Base-by-base conservation (phyloP, 805 yeast genomes). In the Starmerella apicola region DNA sequence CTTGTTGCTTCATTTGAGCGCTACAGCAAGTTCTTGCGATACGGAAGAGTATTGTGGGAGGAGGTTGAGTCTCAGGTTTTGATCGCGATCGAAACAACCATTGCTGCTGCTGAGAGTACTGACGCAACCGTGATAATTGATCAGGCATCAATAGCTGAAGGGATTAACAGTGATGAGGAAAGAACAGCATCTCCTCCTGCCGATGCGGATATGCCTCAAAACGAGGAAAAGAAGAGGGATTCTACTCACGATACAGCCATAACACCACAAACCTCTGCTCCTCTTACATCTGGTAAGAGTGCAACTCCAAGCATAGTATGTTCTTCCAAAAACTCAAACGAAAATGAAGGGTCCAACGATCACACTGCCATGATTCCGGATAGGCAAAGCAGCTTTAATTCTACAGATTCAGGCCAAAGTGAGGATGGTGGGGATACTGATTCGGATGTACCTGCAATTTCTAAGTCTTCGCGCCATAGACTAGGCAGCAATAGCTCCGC, bases 51-150 rank as follows among this genome's bases (percentile, higher is more conserved):
- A 17, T 38, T 49, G 5, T 47, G 51, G 49, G 23, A 23, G 20
- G 52, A 49, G 36, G 49, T 49, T 15, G 52, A 49, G 37, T 18
- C 23, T 19, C 49, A 47, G 32, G 52, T 49, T 10, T 31, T 41
- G 13, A 26, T 37, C 19, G 47, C 52, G 6, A 47, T 49, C 20
- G 52, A 49, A 13, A 36, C 50, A 5, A 44, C 52, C 3, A 43
- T 48, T 19, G 48, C 44, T 1, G 50, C 50, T 1, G 52, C 52
- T 6, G 50, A 46, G 28, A 39, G 47, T 7, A 42, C 45, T 8
- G 46, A 38, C 7, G 49, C 43, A 10, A 27, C 41, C 1, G 49
- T 45, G 16, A 32, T 42, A 12, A 41, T 43, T 10, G 47, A 46
- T 20, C 46, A 28, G 24, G 42, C 25, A 2, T 19, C 32, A 8